Evolutionary conservation across 345 rosid genomes (phyloP).

Genomic region (Eucalyptus cloeziana): DNA sequence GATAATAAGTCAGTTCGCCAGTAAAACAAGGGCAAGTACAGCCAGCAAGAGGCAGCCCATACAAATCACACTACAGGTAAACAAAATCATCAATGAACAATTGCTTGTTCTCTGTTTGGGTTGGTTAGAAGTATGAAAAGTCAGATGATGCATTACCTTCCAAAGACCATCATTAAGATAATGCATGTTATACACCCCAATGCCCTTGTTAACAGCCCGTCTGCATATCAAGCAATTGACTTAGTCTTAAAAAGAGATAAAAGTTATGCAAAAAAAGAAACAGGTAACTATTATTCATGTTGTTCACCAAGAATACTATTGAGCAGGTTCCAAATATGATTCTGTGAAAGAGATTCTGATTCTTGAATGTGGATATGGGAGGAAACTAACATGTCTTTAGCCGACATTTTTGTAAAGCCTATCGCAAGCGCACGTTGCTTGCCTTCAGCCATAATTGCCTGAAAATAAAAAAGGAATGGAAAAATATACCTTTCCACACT

Average conservation of each 20-base stretch:
- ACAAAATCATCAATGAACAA: not conserved
- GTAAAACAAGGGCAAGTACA: not conserved
- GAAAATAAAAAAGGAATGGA: not conserved
- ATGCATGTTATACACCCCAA: conserved; percentile 96
- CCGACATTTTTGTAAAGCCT: conserved; percentile 95
- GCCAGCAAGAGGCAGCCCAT: not conserved
- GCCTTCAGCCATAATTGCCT: conserved; percentile 98
- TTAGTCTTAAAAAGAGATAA: not conserved
- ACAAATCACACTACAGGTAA: not conserved
- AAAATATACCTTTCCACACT: not conserved
- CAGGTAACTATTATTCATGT: not conserved
- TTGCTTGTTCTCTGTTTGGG: not conserved
- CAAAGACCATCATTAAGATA: conserved; percentile 97
- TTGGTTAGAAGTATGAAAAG: not conserved
- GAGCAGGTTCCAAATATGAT: not conserved
- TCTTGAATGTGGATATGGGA: not conserved
- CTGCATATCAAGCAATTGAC: conserved; percentile 22
- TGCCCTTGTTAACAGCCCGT: conserved; percentile 81
- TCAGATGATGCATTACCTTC: conserved; percentile 43
- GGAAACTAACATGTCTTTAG: conserved; percentile 84
- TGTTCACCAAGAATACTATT: not conserved
- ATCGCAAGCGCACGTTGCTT: conserved; percentile 95
- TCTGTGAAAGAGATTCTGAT: not conserved
- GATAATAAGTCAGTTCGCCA: not conserved
- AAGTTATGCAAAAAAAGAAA: not conserved